Base-by-base conservation (phyloP, 2,329 filamentous ascomycete genomes). In the Paecilomyces variotii region DNA sequence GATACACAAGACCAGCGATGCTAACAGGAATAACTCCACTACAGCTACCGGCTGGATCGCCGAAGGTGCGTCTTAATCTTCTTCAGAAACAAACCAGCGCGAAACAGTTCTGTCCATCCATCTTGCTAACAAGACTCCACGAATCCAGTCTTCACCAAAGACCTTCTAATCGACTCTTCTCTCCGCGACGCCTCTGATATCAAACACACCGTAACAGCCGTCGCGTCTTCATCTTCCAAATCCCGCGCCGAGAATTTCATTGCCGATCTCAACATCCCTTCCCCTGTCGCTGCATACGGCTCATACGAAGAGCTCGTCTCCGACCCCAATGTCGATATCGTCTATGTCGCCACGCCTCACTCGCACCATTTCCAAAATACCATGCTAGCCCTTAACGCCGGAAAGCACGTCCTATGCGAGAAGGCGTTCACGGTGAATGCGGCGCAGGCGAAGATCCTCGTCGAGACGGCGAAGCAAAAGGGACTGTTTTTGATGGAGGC, bases 331-430 rank as follows among this genome's bases (percentile, higher is more conserved):
- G 83, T 96, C 64, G 89, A 96, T 73, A 89, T 95, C 66, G 77
- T 96, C 76, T 96, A 96, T 74, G 84, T 96, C 58, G 91, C 90
- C 26, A 96, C 91, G 3, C 91, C 91, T 14, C 91, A 96, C 78
- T 92, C 89, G 67, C 91, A 96, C 74, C 91, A 96, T 78, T 96
- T 92, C 78, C 90, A 95, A 73, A 93, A 96, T 76, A 84, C 85
- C 63, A 90, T 91, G 84, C 82, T 95, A n/a, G 88, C 87, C 51
- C 80, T 96, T 45, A 83, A 90, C 64, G 89, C 88, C 6, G 89
- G 90, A 68, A 96, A 96, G 80, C 83, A 93, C 67, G 90, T 96
- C 30, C 83, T 96, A 34, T 96, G 91, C 74, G 91, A 96, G 75
- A 96, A 96, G 80, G 85, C 91, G 0, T 87, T 96, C 67, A 95